phyloP scores from a whole-genome alignment of 2,329 filamentous ascomycete genomes.

The Colletotrichum siamense region DNA sequence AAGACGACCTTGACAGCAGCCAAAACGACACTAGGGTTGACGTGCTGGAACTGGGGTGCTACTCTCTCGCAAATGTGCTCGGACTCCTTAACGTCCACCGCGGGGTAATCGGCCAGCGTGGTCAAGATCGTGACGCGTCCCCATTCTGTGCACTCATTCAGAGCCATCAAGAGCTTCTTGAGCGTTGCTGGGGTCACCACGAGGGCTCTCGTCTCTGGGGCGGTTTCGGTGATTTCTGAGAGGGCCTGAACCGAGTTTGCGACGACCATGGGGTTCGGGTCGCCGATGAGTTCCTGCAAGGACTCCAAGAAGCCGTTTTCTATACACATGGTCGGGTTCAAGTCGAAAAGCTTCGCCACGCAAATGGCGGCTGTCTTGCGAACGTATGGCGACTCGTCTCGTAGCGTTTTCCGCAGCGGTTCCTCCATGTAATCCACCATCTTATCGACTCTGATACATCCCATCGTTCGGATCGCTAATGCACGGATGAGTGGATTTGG shows the following conservation, averaged over 20 bases:
- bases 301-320: slow-evolving; percentile 96
- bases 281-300: slow-evolving; percentile 93
- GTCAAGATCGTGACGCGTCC: slow-evolving; percentile 92
- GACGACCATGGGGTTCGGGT: slow-evolving; percentile 98
- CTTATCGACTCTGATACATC: slow-evolving; percentile 96
- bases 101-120: slow-evolving; percentile 86
- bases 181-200: slow-evolving; percentile 81
- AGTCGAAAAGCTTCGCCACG: slow-evolving; percentile 95
- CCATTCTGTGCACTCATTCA: slow-evolving; percentile 99
- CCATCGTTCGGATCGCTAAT: slow-evolving; percentile 96
- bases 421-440: slow-evolving; percentile 99
- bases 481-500: slow-evolving; percentile 95
- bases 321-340: slow-evolving; percentile 90
- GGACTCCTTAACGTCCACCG: slow-evolving; percentile 89
- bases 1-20: slow-evolving; percentile 99
- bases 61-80: slow-evolving; percentile 98
- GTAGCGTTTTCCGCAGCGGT: slow-evolving; percentile 90
- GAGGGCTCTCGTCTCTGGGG: slow-evolving; percentile 88
- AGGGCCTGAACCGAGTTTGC: slow-evolving; percentile 96
- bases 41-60: slow-evolving; percentile 96
- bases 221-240: slow-evolving; percentile 87
- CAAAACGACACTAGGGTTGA: slow-evolving; percentile 94
- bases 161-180: slow-evolving; percentile 94
- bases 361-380: slow-evolving; percentile 98
- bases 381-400: slow-evolving; percentile 97